These are phyloP conservation scores for Hyphopichia pseudoburtonii DNA, from an alignment of 1,139 yeast species.

Conservation along the genomic window DNA sequence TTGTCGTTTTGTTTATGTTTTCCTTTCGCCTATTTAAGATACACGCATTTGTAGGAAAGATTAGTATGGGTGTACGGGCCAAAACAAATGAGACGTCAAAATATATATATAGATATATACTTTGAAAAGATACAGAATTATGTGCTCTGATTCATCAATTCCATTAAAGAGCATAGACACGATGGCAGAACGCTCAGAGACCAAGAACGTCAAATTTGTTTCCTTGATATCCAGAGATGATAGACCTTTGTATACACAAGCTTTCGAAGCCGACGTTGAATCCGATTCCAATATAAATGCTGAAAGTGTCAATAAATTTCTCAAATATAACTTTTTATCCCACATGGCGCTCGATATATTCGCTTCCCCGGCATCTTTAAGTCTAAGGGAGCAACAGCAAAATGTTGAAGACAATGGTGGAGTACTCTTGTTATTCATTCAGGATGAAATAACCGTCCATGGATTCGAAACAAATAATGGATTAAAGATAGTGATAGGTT, in stretches of 20 bases:
- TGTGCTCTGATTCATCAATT: too few relatives aligned
- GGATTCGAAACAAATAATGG: constrained; percentile 66
- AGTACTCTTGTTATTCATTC: constrained; percentile 51
- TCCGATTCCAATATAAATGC: constrained; percentile 11
- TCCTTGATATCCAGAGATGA: constrained; percentile 57
- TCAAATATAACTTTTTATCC: constrained; percentile 61
- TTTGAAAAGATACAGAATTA: too few relatives aligned
- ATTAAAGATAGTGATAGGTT: constrained; percentile 57
- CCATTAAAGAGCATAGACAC: too few relatives aligned
- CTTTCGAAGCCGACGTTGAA: constrained; percentile 32
- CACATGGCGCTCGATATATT: constrained; percentile 70
- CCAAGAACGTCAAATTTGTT: constrained; percentile 38
- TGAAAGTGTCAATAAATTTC: constrained; percentile 40
- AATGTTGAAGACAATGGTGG: constrained; percentile 25
- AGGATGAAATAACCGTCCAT: constrained; percentile 60
- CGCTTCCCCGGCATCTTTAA: constrained; percentile 49
- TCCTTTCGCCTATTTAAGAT: background rate
- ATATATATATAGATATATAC: too few relatives aligned
- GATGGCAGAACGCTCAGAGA: constrained; percentile 1
- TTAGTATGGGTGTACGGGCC: background rate
- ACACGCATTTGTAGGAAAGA: background rate
- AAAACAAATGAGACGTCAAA: too few relatives aligned
- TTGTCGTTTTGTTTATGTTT: background rate
- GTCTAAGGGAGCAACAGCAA: constrained; percentile 41
- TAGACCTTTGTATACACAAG: constrained; percentile 59